Conservation (phyloP, 495 filamentous ascomycete genomes). For the Talaromyces borbonicus region DNA sequence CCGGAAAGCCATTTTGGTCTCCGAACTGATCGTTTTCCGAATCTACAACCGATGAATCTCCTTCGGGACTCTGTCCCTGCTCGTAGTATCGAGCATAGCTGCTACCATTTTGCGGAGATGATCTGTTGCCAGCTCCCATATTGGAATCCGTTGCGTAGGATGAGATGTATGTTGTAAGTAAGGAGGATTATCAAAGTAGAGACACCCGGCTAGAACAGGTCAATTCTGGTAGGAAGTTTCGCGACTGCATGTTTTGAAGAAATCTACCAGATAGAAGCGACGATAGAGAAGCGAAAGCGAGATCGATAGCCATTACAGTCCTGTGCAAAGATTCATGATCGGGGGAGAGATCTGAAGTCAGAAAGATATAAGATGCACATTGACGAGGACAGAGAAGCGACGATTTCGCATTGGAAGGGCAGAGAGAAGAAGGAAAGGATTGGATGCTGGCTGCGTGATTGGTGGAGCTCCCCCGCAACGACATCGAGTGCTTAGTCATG, state of each 20-base stretch:
- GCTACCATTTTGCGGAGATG: not conserved
- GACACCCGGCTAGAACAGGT: no score
- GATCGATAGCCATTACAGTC: no score
- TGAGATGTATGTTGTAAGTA: not conserved
- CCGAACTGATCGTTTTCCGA: slow-evolving; percentile 25
- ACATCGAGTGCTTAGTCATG: not conserved
- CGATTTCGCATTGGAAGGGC: no score
- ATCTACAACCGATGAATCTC: slow-evolving; percentile 29
- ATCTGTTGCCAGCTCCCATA: not conserved
- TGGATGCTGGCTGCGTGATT: no score
- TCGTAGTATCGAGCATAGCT: not conserved
- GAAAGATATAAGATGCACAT: no score
- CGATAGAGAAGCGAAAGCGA: no score
- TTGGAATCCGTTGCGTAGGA: not conserved
- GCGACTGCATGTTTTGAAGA: no score
- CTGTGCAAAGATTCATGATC: not conserved
- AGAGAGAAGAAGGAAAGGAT: no score
- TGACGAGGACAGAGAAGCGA: no score
- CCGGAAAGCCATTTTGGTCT: slow-evolving; percentile 21
- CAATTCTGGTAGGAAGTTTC: no score
- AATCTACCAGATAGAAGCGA: no score
- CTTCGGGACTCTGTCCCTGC: slow-evolving; percentile 23
- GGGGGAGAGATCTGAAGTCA: not conserved
- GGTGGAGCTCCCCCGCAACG: not conserved
- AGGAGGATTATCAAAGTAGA: no score